Base-by-base conservation (phyloP, 1,284 basidiomycete species). In the Marasmius fiardii region DNA sequence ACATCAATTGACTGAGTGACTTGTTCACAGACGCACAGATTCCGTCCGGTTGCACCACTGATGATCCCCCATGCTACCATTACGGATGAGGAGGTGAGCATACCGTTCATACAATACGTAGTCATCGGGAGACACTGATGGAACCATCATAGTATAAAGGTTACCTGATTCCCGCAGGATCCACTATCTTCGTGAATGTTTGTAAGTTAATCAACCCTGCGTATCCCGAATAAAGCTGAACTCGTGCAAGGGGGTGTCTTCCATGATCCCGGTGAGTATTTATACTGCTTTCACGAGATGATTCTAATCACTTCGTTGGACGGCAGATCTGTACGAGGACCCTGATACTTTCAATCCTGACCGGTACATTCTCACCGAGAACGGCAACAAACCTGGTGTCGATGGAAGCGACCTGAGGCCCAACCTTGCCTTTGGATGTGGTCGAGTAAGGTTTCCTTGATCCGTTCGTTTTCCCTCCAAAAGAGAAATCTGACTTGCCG, bases 21-120 rank as follows among this genome's bases (percentile, higher is more conserved):
- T 51, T 45, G 21, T 52, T 28, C 3, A 12, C 56, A 52, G 66
- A 65, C 60, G 26, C 63, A 50, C 60, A 65, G 43, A 62, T 67
- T 62, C 60, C 43, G 61, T 18, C 60, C 61, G 23, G 54, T 59
- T 26, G 51, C 54, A 3, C 60, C 61, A 16, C 34, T 63, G n/a
- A 52, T 47, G 11, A 37, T 59, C 21, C 61, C 61, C 23, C 61
- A 61, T 47, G 35, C 43, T 14, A 58, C 50, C 16, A 53, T 31
- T n/a, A 43, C 44, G 12, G 23, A 47, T 49, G 51, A 53, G 21
- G 53, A 61, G 37, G 55, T 56, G 26, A 56, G 49, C 2, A 18
- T 4, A 28, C 47, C 18, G 23, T 12, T 35, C 1, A 2, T 45
- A n/a, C 6, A 33, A 14, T 43, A 21, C 34, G n/a, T 23, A 20